Conservation (phyloP, 768 basidiomycete species). For the Scleroderma citrinum region DNA sequence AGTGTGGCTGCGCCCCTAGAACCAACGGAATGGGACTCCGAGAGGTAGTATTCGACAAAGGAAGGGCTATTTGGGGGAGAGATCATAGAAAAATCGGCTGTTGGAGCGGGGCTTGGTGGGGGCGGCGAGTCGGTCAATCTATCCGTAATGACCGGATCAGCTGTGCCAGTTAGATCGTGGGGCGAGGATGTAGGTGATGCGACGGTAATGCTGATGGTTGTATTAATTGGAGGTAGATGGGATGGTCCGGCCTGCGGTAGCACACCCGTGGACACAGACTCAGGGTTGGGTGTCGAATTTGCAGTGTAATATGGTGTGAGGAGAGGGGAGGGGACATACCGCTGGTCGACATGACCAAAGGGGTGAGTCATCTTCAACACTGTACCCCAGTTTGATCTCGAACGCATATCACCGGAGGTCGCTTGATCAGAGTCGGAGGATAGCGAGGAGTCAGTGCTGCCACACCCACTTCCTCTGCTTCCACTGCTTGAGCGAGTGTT, state of each 20-base stretch:
- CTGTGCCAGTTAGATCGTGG: constrained; percentile 13
- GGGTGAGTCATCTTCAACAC: constrained; percentile 7
- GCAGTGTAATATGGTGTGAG: constrained; percentile 30
- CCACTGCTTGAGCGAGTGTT: neutral
- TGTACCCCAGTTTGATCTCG: constrained; percentile 9
- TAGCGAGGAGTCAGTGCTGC: constrained; percentile 4
- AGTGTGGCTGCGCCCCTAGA: constrained; percentile 20
- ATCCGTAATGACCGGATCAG: constrained; percentile 17
- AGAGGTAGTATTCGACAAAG: constrained; percentile 26
- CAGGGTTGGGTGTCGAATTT: constrained; percentile 26
- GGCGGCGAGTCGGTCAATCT: constrained; percentile 14
- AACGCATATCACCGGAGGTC: constrained; percentile 3
- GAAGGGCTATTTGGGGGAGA: constrained; percentile 35
- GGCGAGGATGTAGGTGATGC: constrained; percentile 18
- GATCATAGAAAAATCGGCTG: constrained; percentile 43
- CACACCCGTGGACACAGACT: constrained; percentile 1
- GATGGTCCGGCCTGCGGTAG: constrained; percentile 21
- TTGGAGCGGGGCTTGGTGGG: constrained; percentile 40
- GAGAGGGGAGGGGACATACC: constrained; percentile 15
- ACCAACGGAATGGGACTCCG: constrained; percentile 19
- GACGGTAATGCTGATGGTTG: constrained; percentile 9
- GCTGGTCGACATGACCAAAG: constrained; percentile 8
- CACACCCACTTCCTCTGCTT: neutral
- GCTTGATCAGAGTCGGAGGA: constrained; percentile 21
- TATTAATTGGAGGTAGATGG: constrained; percentile 19